phyloP scores from a whole-genome alignment of 2,329 filamentous ascomycete species.

The Neurospora sp. region DNA sequence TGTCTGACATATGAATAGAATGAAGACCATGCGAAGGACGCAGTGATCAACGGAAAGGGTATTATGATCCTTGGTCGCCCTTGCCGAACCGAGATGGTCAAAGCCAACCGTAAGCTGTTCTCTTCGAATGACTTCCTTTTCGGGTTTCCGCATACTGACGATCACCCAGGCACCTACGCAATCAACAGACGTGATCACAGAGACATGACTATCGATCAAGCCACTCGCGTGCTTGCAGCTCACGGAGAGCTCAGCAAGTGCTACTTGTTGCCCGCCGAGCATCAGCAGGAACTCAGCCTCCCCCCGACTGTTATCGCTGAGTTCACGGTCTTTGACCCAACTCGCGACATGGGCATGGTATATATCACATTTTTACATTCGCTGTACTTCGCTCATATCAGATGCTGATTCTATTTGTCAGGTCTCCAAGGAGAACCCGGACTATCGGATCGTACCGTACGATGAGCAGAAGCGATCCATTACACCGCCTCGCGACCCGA shows the following conservation, averaged over 20 bases:
- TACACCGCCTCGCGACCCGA: constrained; percentile 3
- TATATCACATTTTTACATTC: constrained; percentile 17
- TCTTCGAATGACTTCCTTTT: not conserved
- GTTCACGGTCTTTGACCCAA: constrained; percentile 40
- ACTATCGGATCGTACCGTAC: constrained; percentile 16
- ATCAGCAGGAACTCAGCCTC: constrained; percentile 25
- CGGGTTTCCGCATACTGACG: constrained; percentile 16
- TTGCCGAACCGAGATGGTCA: constrained; percentile 50
- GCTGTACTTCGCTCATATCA: not conserved
- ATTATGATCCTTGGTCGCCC: constrained; percentile 42
- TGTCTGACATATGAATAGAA: constrained; percentile 29
- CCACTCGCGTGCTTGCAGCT: constrained; percentile 27
- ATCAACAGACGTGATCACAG: constrained; percentile 31
- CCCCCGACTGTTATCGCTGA: constrained; percentile 34
- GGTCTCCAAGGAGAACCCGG: constrained; percentile 7
- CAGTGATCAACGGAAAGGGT: constrained; percentile 37
- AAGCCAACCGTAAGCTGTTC: constrained; percentile 42
- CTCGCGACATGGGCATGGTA: constrained; percentile 39
- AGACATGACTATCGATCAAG: constrained; percentile 33
- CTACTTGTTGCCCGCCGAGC: constrained; percentile 24
- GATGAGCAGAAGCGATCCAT: constrained; percentile 18
- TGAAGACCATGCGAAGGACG: constrained; percentile 36
- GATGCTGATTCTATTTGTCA: constrained; percentile 7
- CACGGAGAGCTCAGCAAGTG: constrained; percentile 35
- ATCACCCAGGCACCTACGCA: constrained; percentile 36